These are phyloP conservation scores for Stylosanthes scabra DNA, from an alignment of 331 rosid species.

Conservation along the genomic window DNA sequence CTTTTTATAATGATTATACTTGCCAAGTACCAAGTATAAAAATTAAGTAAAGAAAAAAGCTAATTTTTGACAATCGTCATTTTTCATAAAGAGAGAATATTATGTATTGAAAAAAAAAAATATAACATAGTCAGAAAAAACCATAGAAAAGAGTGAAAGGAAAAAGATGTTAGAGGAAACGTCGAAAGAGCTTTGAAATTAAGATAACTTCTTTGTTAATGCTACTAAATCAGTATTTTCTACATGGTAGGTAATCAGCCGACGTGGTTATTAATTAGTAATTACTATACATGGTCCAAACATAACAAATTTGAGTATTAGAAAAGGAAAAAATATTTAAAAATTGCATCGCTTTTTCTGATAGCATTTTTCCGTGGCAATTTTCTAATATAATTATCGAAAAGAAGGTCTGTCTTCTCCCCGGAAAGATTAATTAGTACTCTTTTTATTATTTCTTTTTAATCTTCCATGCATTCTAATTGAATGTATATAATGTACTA, in stretches of 20 bases:
- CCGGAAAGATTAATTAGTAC: no score
- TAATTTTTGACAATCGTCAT: no score
- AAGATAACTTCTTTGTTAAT: neutral
- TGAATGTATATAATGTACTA: no score
- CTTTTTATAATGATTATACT: neutral
- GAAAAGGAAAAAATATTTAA: neutral
- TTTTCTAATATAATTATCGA: no score
- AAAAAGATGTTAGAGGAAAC: neutral
- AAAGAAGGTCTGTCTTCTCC: no score
- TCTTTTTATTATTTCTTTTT: no score
- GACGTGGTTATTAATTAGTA: conserved; percentile 32
- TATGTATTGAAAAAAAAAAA: neutral
- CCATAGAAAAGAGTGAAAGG: neutral
- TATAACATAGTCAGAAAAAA: neutral
- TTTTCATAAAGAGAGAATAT: neutral
- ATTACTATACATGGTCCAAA: conserved; percentile 18
- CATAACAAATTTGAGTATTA: neutral
- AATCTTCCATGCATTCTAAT: no score
- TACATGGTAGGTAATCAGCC: conserved; percentile 49
- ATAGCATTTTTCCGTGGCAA: no score
- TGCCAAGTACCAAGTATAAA: neutral
- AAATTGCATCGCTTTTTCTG: no score
- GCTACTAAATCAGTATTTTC: conserved; percentile 36
- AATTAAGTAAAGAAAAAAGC: no score
- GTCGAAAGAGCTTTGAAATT: neutral